Evolutionary conservation across 2,329 filamentous ascomycete species (phyloP), one percentile per base, ranked within the genome.

Genomic region (Xylaria sp.): DNA sequence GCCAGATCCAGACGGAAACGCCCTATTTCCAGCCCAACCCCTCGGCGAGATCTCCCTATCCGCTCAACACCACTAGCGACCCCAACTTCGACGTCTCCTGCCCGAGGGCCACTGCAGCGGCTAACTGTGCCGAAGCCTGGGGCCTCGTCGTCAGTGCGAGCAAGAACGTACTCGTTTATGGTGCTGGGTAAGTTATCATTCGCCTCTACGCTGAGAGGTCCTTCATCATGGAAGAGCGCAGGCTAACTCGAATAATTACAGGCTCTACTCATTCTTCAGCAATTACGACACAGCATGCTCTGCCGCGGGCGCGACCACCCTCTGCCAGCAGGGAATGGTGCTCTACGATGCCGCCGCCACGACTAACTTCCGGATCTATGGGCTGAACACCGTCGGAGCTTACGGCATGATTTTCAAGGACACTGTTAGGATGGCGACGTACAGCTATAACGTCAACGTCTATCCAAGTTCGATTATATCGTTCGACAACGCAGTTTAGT

Each of bases 11-110:
- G 76, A 89, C 90, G 54, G 90, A 93, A 78, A 89, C 90, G 2
- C 88, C 90, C 0, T 93, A 93, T 79, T 92, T 87, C 79, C 90
- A 93, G 77, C 88, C 89, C 19, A 88, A 86, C 75, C 90, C 90
- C 0, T 81, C 81, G 55, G 88, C 89, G 0, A 82, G 84, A 0
- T 80, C 81, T 9, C 90, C 89, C 1, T 92, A 90, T 79, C 75
- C 82, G 0, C 74, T 80, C 0, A 80, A 82, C 21, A 51, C 78
- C 1, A 75, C 80, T 12, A 78, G 81, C 65, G 86, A 89, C 70
- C 86, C 86, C 0, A 81, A 81, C 78, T 92, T 85, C 83, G 85
- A 80, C 19, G 69, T 73, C 0, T 76, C 82, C 57, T 88, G 85
- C 70, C 74, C 77, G 7, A 68, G 68, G 45, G 72, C 67, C 34